Conservation (phyloP, 768 basidiomycete genomes). For the Mycena metata region DNA sequence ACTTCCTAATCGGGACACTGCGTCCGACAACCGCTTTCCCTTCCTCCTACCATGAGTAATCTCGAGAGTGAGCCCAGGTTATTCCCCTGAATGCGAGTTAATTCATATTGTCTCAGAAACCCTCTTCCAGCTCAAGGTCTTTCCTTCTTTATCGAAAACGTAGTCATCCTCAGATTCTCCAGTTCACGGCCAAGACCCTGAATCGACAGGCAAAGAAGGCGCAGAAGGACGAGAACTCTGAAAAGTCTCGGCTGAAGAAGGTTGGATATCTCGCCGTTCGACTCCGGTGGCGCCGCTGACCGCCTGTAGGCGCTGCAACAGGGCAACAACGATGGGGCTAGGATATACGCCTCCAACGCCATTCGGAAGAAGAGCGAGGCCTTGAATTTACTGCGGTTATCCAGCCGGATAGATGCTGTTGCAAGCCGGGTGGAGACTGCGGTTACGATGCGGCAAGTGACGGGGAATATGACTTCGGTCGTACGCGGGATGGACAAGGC, state of each 20-base stretch:
- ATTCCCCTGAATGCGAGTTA: constrained; percentile 41
- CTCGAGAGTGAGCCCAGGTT: constrained; percentile 84
- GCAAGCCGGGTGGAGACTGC: constrained; percentile 98
- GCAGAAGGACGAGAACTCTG: constrained; percentile 91
- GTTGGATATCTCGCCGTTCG: constrained; percentile 54
- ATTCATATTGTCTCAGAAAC: constrained; percentile 74
- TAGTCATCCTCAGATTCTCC: constrained; percentile 34
- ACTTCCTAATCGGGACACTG: constrained; percentile 22
- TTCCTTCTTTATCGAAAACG: constrained; percentile 21
- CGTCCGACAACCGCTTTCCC: constrained; percentile 31
- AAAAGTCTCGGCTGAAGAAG: constrained; percentile 95
- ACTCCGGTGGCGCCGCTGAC: neutral
- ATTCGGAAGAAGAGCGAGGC: constrained; percentile 98
- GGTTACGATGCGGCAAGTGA: constrained; percentile 96
- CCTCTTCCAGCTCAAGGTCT: constrained; percentile 97
- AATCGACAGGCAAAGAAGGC: constrained; percentile 97
- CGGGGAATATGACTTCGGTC: constrained; percentile 96
- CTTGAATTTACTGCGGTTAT: constrained; percentile 90
- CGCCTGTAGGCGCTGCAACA: constrained; percentile 88
- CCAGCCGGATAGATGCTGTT: constrained; percentile 95
- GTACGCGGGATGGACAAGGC: constrained; percentile 99
- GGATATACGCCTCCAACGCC: constrained; percentile 98
- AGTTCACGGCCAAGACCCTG: constrained; percentile 99
- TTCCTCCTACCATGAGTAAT: constrained; percentile 70
- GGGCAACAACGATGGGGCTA: constrained; percentile 96